These are phyloP conservation scores for Penicillium sclerotiorum DNA, from an alignment of 2,329 filamentous ascomycete species.

Conservation along the genomic window DNA sequence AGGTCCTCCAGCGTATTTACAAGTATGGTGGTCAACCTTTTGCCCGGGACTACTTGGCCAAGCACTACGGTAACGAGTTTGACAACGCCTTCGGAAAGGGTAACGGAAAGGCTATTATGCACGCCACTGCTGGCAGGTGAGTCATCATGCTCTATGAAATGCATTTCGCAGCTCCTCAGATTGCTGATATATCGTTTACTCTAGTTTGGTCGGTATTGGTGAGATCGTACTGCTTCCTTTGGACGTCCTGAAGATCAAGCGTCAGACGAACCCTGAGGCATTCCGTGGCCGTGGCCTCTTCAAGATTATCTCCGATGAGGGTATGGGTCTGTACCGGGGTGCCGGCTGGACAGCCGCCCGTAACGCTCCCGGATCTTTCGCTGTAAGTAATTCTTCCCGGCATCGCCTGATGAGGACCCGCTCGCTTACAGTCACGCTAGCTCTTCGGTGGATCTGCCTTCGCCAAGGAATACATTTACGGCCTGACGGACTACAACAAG, in stretches of 20 bases:
- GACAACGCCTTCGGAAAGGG: slow-evolving; percentile 91
- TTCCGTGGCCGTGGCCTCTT: slow-evolving; percentile 92
- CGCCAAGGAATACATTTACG: slow-evolving; percentile 94
- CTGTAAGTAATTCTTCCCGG: slow-evolving; percentile 61
- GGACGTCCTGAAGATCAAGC: slow-evolving; percentile 98
- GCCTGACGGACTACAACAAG: slow-evolving; percentile 90
- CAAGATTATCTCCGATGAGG: slow-evolving; percentile 88
- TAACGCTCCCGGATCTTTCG: slow-evolving; percentile 96
- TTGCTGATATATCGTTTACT: slow-evolving; percentile 15
- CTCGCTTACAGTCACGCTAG: slow-evolving; percentile 46
- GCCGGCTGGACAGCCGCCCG: slow-evolving; percentile 97
- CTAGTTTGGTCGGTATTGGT: slow-evolving; percentile 89
- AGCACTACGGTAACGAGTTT: slow-evolving; percentile 80
- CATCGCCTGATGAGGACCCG: slow-evolving; percentile 18
- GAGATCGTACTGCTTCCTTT: slow-evolving; percentile 94
- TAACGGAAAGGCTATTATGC: slow-evolving; percentile 97
- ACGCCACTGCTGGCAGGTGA: slow-evolving; percentile 89
- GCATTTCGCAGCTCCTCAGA: background rate
- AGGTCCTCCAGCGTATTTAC: slow-evolving; percentile 93
- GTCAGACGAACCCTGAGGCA: slow-evolving; percentile 97
- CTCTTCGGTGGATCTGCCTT: slow-evolving; percentile 97
- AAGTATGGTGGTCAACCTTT: slow-evolving; percentile 98
- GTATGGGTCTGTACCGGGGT: slow-evolving; percentile 91
- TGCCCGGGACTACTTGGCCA: slow-evolving; percentile 81
- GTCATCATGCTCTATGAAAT: slow-evolving; percentile 29